These are phyloP conservation scores for Lophium mytilinum DNA, from an alignment of 495 filamentous ascomycete genomes.

Conservation along the genomic window DNA sequence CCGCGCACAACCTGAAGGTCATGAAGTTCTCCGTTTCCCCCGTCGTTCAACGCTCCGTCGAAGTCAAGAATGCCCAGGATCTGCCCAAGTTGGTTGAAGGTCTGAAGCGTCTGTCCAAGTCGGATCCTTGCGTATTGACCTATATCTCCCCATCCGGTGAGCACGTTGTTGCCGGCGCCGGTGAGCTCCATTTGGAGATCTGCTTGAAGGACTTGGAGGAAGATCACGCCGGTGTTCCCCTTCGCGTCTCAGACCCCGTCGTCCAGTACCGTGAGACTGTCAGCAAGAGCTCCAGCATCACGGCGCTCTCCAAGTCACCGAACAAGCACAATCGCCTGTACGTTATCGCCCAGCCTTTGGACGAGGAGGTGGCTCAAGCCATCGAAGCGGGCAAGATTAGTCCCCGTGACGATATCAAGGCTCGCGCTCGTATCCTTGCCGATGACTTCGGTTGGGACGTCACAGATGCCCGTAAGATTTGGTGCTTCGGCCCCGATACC, in stretches of 20 bases:
- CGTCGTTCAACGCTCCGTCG: slow-evolving; percentile 96
- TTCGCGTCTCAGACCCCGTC: slow-evolving; percentile 93
- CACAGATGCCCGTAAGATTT: slow-evolving; percentile 99
- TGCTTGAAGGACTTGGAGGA: slow-evolving; percentile 99
- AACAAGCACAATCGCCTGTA: slow-evolving; percentile 99
- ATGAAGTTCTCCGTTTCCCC: slow-evolving; percentile 99
- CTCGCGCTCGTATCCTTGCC: slow-evolving; percentile 89
- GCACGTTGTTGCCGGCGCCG: slow-evolving; percentile 97
- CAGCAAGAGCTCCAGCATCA: slow-evolving; percentile 70
- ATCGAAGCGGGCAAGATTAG: slow-evolving; percentile 89
- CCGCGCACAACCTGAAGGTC: slow-evolving; percentile 99
- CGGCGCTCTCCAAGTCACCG: slow-evolving; percentile 96
- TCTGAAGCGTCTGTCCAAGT: slow-evolving; percentile 99
- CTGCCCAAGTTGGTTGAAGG: slow-evolving; percentile 99
- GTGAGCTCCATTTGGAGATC: slow-evolving; percentile 99
- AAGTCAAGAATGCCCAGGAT: slow-evolving; percentile 99
- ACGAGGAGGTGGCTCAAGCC: slow-evolving; percentile 79
- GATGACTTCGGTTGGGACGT: slow-evolving; percentile 99
- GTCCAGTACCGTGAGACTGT: slow-evolving; percentile 98
- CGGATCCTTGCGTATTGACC: slow-evolving; percentile 94
- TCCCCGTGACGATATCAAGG: slow-evolving; percentile 99
- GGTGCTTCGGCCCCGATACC: slow-evolving; percentile 98
- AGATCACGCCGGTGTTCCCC: slow-evolving; percentile 96
- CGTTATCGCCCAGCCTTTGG: slow-evolving; percentile 79
- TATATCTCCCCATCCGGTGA: slow-evolving; percentile 85